Percentiles rank a stretch among this genome's conserved stretches.
These are phyloP conservation scores for Petasospora rhodanensis DNA, from an alignment of 1,139 yeast genomes.

Conservation along the genomic window DNA sequence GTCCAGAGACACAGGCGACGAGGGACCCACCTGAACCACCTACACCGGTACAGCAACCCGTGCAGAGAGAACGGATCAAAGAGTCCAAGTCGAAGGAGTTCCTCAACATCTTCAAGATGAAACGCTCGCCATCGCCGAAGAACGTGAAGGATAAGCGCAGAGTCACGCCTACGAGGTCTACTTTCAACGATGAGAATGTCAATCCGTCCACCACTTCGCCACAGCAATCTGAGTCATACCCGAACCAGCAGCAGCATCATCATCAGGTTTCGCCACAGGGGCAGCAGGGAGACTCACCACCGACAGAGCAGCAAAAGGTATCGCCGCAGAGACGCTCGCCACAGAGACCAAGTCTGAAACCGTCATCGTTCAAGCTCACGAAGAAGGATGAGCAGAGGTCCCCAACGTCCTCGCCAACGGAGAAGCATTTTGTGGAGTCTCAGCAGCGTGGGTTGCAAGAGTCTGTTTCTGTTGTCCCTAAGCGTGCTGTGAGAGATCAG, in stretches of 20 bases:
- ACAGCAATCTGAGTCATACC: too few relatives aligned
- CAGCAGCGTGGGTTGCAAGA: constrained; percentile 15
- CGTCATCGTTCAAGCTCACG: constrained; percentile 12
- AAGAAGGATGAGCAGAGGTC: constrained; percentile 7
- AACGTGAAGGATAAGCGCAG: constrained; percentile 6
- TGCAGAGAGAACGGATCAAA: constrained; percentile 6
- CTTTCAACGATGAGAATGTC: constrained; percentile 8
- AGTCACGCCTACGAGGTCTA: constrained; percentile 8
- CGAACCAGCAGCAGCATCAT: constrained; percentile 1
- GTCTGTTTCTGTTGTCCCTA: constrained; percentile 18
- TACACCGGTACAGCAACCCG: constrained; percentile 7
- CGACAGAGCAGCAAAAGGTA: too few relatives aligned
- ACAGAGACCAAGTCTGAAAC: constrained; percentile 16
- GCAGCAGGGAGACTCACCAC: too few relatives aligned
- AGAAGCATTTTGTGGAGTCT: too few relatives aligned
- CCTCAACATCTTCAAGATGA: constrained; percentile 25
- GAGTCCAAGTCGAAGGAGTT: constrained; percentile 24
- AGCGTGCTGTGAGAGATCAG: too few relatives aligned
- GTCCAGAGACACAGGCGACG: constrained; percentile 6
- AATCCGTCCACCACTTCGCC: background rate
- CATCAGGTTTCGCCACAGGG: background rate
- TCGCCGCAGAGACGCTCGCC: constrained; percentile 8
- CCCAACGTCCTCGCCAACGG: too few relatives aligned
- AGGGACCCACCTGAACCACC: constrained; percentile 11
- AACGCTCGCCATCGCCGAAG: constrained; percentile 18